phyloP scores from a whole-genome alignment of 441 rosid genomes.

The Populus hybrid region DNA sequence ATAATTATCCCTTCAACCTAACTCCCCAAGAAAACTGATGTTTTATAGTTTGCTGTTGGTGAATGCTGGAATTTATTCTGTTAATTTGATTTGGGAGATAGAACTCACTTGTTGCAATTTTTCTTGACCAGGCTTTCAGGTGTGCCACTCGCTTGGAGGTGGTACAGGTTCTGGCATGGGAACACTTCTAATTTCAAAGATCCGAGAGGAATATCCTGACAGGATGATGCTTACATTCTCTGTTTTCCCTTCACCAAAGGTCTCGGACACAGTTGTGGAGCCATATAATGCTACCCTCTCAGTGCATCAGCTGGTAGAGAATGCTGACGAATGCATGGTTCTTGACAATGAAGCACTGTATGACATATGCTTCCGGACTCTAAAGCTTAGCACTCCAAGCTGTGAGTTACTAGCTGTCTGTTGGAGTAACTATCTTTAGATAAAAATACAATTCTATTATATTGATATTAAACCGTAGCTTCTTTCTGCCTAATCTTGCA shows the following conservation, averaged over 20 bases:
- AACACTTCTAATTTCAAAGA: constrained; percentile 77
- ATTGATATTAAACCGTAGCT: not conserved
- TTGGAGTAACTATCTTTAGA: not conserved
- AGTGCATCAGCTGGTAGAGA: too few species aligned
- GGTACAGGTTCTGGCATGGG: constrained; percentile 92
- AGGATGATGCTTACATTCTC: constrained; percentile 95
- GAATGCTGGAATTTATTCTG: not conserved
- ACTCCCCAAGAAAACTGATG: not conserved
- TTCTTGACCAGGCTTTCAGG: constrained; percentile 68
- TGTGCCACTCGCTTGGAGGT: constrained; percentile 42
- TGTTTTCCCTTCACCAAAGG: constrained; percentile 29
- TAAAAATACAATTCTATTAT: constrained; percentile 2
- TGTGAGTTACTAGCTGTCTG: constrained; percentile 36
- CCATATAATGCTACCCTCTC: too few species aligned
- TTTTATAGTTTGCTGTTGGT: not conserved
- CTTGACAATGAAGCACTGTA: constrained; percentile 17
- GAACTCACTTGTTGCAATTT: constrained; percentile 9
- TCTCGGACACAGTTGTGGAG: too few species aligned
- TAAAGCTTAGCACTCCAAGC: constrained; percentile 72
- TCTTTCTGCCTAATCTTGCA: constrained; percentile 25
- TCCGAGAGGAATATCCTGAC: constrained; percentile 78
- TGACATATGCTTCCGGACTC: constrained; percentile 87
- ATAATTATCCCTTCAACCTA: not conserved
- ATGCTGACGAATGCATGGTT: too few species aligned
- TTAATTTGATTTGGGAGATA: not conserved